Conservation (phyloP, 2,329 filamentous ascomycete species). For the Neonectria neomacrospora region DNA sequence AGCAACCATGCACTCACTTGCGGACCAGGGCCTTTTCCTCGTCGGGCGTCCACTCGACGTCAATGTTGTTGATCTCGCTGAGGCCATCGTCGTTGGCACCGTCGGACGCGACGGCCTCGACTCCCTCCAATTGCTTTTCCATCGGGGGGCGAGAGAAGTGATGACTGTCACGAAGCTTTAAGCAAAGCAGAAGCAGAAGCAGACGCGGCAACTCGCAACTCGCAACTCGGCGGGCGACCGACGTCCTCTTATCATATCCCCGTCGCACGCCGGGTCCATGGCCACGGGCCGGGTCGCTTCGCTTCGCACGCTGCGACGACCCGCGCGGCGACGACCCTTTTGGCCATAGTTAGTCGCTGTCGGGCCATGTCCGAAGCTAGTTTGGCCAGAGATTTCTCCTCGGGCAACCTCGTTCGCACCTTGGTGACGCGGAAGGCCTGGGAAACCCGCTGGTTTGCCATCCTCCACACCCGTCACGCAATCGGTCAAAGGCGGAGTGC, state of each 20-base stretch:
- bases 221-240: background rate
- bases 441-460: background rate
- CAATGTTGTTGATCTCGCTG: conserved; percentile 32
- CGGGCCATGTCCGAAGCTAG: background rate
- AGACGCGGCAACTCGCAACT: background rate
- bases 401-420: background rate
- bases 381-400: background rate
- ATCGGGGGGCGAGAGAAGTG: conserved; percentile 22
- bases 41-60: conserved; percentile 43
- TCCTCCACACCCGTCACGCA: conserved; percentile 16
- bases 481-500: conserved; percentile 15
- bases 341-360: too few relatives aligned
- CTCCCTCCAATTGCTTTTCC: conserved; percentile 30
- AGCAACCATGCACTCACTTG: conserved; percentile 36
- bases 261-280: conserved; percentile 8
- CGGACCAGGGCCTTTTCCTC: conserved; percentile 44
- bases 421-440: background rate
- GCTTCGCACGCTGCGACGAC: conserved; percentile 23
- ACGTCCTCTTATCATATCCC: conserved; percentile 20
- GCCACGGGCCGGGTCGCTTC: conserved; percentile 8
- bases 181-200: background rate
- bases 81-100: conserved; percentile 20
- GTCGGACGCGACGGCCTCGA: conserved; percentile 16
- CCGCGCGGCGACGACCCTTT: conserved; percentile 15
- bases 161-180: conserved; percentile 14